A percentile compares a stretch with the other conserved stretches of the same genome.
Conservation (phyloP, 345 rosid genomes). For the Stellera chamaejasme region DNA sequence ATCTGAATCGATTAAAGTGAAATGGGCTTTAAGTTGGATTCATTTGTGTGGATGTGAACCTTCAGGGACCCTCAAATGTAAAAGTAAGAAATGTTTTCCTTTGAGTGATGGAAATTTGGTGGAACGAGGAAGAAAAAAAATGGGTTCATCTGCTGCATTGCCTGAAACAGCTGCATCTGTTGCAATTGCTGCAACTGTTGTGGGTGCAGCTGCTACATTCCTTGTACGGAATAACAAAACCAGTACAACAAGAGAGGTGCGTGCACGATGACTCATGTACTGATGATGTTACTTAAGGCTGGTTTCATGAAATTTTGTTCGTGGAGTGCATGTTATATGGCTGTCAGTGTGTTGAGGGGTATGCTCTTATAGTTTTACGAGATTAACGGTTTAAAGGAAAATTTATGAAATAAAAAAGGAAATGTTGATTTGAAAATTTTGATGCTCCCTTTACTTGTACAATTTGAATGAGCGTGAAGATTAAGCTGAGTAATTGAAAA, state of each 20-base stretch:
- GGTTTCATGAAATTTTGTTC: no score
- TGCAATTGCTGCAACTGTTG: slow-evolving; percentile 75
- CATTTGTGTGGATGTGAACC: slow-evolving; percentile 22
- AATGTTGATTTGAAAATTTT: no score
- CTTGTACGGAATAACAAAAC: slow-evolving; percentile 53
- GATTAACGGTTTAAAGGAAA: no score
- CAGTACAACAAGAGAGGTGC: slow-evolving; percentile 46
- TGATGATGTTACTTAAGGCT: not conserved
- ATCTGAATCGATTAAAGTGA: not conserved
- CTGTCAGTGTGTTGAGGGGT: no score
- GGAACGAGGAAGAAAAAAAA: slow-evolving; percentile 23
- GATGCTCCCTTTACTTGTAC: no score
- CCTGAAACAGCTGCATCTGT: slow-evolving; percentile 77
- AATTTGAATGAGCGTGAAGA: no score
- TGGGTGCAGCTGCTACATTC: slow-evolving; percentile 82
- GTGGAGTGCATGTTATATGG: no score
- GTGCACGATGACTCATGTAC: not conserved
- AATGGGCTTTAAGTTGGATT: slow-evolving; percentile 11
- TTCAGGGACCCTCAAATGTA: slow-evolving; percentile 18
- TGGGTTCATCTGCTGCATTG: slow-evolving; percentile 27
- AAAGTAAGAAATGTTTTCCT: slow-evolving; percentile 11
- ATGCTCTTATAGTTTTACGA: no score
- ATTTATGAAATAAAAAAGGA: no score
- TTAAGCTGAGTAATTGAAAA: no score
- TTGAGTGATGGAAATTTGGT: slow-evolving; percentile 17